Base-by-base conservation (phyloP, 768 basidiomycete species). In the Coprinellus aureogranulatus region DNA sequence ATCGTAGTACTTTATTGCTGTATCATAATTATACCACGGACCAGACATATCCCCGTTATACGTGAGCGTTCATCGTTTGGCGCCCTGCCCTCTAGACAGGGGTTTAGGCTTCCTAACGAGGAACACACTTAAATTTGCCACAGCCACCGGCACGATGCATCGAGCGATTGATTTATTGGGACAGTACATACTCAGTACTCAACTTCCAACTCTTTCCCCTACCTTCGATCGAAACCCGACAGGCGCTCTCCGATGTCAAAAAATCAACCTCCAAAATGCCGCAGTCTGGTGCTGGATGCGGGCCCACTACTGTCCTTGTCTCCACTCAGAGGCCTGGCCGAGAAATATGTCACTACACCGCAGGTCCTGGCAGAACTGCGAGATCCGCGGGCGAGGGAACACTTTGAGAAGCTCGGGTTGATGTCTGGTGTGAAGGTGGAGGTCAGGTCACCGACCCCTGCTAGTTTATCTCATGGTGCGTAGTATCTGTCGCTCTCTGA, bases 331-430 rank as follows among this genome's bases (percentile, higher is more conserved):
- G 93, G 94, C 11, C 75, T 98, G 26, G 92, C 97, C 20, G 81
- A 88, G 62, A 84, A 83, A 31, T 98, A 90, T 70, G 74, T 91
- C 59, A 96, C 94, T 5, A 90, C 92, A 1, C 94, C 94, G 0
- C 90, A 94, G 64, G 95, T 98, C 9, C 75, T 98, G 28, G 80
- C 85, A 3, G 97, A 99, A 71, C 75, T 99, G 62, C 88, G 91
- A 70, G 96, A 98, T 74, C 86, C 82, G 68, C 86, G 86, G 23
- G 93, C 93, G 4, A 75, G 94, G 63, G 88, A 94, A 66, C 89
- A 98, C 68, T 87, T 96, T 64, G 84, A 93, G 62, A 81, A 82
- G 57, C 78, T 96, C 4, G 88, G 86, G 6, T 71, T 94, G 60
- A 78, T 86, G 53, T 82, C 89, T 57, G 89, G 93, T 45, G 88